Base-by-base conservation (phyloP, 257 asterid genomes). In the Capsicum baccatum region DNA sequence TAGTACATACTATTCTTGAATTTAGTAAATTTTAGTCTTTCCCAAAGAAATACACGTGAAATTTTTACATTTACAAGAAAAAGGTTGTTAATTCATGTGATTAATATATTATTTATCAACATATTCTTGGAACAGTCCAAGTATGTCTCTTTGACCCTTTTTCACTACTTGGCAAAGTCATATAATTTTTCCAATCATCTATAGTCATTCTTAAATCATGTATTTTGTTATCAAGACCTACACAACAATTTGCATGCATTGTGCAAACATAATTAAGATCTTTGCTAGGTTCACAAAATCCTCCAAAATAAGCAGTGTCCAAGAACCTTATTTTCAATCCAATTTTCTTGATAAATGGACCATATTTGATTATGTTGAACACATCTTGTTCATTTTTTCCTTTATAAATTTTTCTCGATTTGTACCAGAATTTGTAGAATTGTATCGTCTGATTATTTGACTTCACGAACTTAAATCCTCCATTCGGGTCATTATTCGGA, bases 241-340 rank as follows among this genome's bases (percentile, higher is more conserved):
- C 81, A 73, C 97, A 93, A 56, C 97, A 93, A 82, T 92, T 93
- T 16, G 97, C 95, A 86, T 92, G 95, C 97, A 93, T 91, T 47
- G 94, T 92, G 88, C 89, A 83, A 1, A 89, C 93, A 48, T 66
- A 47, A 80, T 90, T 84, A 76, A 93, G 35, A 44, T 92, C 90
- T 44, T 87, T 87, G 86, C 93, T 91, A 3, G 91, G 92, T 83
- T 87, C 52, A 67, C 95, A 93, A 84, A 92, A 88, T 59, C 97
- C 97, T 4, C 94, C 92, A 57, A 88, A 91, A 71, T 85, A 86
- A 55, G 84, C 79, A 7, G 95, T 91, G 83, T 91, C 86, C 12
- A 92, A 85, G 44, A 88, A 92, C 83, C 84, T 87, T 3, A 91
- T 90, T 84, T 89, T 78, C 17, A 92, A 44, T 48, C 91, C 92